Evolutionary conservation across 177 flowering plant species (phyloP), one percentile per base, ranked within the genome.

Genomic region (Telopea speciosissima): DNA sequence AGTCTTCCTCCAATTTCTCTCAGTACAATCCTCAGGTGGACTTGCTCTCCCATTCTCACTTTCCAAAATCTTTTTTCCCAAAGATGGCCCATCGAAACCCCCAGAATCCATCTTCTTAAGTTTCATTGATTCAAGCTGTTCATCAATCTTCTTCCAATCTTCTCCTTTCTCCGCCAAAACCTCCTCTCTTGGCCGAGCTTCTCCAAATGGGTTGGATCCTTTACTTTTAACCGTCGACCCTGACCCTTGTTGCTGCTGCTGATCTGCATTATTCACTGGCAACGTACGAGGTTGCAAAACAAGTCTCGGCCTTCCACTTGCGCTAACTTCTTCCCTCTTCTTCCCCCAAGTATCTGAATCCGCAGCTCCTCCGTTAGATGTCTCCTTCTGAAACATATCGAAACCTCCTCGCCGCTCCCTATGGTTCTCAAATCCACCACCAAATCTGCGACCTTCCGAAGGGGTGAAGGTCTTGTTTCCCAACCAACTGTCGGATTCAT

Each of bases 151-250:
- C 88, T 91, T 94, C 89, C 88, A 87, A 67, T 94, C 97, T 77
- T 89, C 84, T n/a, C 97, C 98, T 68, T 92, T 87, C 81, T 90
- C 91, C 14, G 89, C 90, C 87, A 92, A 79, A 13, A 94, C 89
- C 80, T 87, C 91, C 81, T 94, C 99, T 72, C 99, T 87, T 0
- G 98, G 98, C 79, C 98, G 83, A 0, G 98, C 98, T 24, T 74
- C 90, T 1, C 97, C 99, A 71, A 95, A 92, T 0, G 97, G 97
- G 66, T 84, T 95, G 1, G 84, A 60, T 8, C 87, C 89, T 81
- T 87, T 89, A 3, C 84, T 79, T 73, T 74, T 84, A 8, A 70
- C 72, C 13, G 62, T 67, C 5, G 63, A 9, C 73, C 11, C 77
- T 14, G 70, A 44, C 36, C 26, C 77, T 10, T 60, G 77, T 8